Percentiles rank a stretch among this genome's conserved stretches.
These are phyloP conservation scores for Venturiaceae sp. DNA, from an alignment of 2,329 filamentous ascomycete species.

Conservation along the genomic window DNA sequence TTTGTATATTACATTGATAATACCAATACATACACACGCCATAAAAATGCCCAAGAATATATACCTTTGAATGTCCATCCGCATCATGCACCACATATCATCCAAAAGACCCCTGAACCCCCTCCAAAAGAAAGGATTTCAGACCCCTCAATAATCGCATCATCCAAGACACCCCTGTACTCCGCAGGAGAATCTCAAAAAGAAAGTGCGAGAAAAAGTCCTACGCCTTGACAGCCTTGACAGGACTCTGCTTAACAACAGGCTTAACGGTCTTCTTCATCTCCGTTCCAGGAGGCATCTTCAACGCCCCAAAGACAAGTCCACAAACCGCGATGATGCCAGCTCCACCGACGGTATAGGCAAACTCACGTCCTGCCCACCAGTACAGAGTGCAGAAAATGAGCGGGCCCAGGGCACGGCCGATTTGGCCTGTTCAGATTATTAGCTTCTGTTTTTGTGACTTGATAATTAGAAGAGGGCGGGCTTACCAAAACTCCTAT, in stretches of 20 bases:
- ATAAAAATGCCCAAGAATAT: not conserved
- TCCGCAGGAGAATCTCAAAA: too few species aligned
- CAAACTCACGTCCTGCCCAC: constrained; percentile 87
- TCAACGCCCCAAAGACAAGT: constrained; percentile 62
- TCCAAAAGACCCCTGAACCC: not conserved
- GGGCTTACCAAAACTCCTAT: constrained; percentile 52
- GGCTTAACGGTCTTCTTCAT: not conserved
- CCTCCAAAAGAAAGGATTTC: not conserved
- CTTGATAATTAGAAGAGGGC: not conserved
- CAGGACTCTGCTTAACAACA: not conserved
- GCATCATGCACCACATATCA: not conserved
- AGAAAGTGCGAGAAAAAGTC: not conserved
- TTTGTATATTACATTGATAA: not conserved
- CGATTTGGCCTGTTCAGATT: constrained; percentile 61
- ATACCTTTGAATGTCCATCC: not conserved
- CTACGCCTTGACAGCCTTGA: not conserved
- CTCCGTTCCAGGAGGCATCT: constrained; percentile 21
- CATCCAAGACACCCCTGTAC: too few species aligned
- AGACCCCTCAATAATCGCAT: not conserved
- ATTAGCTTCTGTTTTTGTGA: not conserved
- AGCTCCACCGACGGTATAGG: constrained; percentile 70
- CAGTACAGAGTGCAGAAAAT: constrained; percentile 94
- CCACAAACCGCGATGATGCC: constrained; percentile 68
- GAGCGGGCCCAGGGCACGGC: constrained; percentile 75
- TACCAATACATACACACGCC: not conserved